phyloP scores from a whole-genome alignment of 208 protist genomes.

The Crithidia brevicula region DNA sequence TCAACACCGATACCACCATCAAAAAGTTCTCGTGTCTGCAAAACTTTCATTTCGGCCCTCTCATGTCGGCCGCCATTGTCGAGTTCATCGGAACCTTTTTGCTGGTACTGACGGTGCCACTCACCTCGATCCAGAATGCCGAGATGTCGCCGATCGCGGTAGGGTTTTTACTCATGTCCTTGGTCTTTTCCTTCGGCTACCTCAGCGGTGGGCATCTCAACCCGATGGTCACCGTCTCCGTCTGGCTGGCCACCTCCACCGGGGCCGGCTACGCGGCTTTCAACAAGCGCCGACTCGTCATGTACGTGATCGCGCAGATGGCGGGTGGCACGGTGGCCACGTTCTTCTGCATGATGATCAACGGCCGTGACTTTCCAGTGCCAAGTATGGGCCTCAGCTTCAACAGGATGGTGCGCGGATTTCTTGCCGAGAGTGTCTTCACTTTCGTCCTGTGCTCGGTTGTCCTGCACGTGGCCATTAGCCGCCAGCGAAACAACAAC shows the following conservation, averaged over 20 bases:
- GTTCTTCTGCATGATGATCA: conserved; percentile 71
- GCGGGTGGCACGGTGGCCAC: conserved; percentile 55
- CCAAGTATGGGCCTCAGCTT: conserved; percentile 74
- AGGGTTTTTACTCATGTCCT: conserved; percentile 76
- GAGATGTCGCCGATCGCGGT: conserved; percentile 79
- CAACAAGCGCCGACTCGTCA: conserved; percentile 55
- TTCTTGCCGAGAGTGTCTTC: conserved; percentile 80
- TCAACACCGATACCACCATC: conserved; percentile 39
- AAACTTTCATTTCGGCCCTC: conserved; percentile 53
- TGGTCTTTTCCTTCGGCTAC: conserved; percentile 86
- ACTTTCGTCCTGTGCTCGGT: conserved; percentile 84
- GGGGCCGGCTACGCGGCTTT: conserved; percentile 44
- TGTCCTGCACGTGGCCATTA: conserved; percentile 75
- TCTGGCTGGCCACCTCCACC: conserved; percentile 66
- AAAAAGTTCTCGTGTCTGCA: conserved; percentile 59
- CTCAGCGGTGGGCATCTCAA: conserved; percentile 86
- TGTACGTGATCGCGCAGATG: conserved; percentile 83
- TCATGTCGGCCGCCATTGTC: conserved; percentile 73
- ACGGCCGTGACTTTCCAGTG: conserved; percentile 62
- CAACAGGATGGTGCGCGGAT: conserved; percentile 61
- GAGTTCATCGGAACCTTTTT: conserved; percentile 87
- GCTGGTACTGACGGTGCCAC: conserved; percentile 75
- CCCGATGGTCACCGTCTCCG: conserved; percentile 78
- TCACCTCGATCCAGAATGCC: conserved; percentile 53
- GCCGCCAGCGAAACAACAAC: conserved; percentile 70